Conservation (phyloP, 2,329 filamentous ascomycete genomes). For the Calonectria ilicicola region DNA sequence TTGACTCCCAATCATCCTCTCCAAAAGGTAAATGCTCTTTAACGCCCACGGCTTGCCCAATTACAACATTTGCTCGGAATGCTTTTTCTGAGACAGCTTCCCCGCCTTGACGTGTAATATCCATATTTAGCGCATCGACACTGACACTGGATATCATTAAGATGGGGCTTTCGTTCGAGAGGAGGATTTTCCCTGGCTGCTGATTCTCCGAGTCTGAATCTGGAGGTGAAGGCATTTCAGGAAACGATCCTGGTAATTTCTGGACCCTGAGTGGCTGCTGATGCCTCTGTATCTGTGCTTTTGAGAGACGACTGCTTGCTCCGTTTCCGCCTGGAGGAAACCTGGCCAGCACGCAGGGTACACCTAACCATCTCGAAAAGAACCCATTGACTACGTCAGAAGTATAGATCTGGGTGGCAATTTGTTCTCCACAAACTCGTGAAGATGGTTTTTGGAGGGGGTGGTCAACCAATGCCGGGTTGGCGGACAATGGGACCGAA, state of each 20-base stretch:
- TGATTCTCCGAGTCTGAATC: conserved; percentile 66
- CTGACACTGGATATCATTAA: conserved; percentile 85
- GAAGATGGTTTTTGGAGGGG: conserved; percentile 61
- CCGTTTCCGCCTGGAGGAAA: conserved; percentile 78
- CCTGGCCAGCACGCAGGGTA: conserved; percentile 85
- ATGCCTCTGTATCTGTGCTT: conserved; percentile 75
- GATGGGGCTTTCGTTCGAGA: conserved; percentile 96
- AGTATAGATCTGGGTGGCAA: conserved; percentile 78
- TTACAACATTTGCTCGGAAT: conserved; percentile 90
- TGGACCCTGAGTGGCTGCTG: conserved; percentile 49
- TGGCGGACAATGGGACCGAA: conserved; percentile 73
- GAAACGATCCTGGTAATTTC: conserved; percentile 66
- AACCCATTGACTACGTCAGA: conserved; percentile 76
- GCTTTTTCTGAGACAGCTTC: conserved; percentile 76
- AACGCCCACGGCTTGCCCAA: conserved; percentile 58
- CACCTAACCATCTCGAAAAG: conserved; percentile 80
- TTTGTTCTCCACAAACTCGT: conserved; percentile 85
- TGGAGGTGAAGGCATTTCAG: conserved; percentile 64
- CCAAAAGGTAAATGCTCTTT: conserved; percentile 71
- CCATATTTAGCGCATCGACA: conserved; percentile 80
- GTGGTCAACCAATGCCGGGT: conserved; percentile 68
- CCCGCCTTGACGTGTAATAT: conserved; percentile 74
- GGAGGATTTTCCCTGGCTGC: conserved; percentile 69
- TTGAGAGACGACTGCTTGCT: conserved; percentile 74
- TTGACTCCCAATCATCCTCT: conserved; percentile 81